Percentiles rank a stretch among this genome's conserved stretches.
These are phyloP conservation scores for Botryotinia narcissicola DNA, from an alignment of 2,329 filamentous ascomycete genomes.

Conservation along the genomic window DNA sequence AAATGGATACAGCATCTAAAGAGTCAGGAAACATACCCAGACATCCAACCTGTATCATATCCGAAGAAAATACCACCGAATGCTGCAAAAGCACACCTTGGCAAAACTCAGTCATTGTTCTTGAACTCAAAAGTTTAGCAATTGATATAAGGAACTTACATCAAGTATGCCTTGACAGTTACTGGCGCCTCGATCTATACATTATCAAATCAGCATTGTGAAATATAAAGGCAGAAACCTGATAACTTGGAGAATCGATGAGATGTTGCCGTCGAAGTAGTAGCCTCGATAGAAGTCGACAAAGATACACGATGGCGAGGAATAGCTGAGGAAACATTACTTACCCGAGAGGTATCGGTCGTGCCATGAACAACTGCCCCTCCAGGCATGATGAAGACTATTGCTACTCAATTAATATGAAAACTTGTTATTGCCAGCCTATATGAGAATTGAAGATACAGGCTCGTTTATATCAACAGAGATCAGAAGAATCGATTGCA, in stretches of 20 bases:
- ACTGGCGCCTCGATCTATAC: slow-evolving; percentile 18
- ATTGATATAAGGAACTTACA: background rate
- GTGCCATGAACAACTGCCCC: slow-evolving; percentile 21
- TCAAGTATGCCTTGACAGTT: slow-evolving; percentile 16
- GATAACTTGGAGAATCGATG: background rate
- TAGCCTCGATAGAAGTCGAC: background rate
- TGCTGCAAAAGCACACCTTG: slow-evolving; percentile 61
- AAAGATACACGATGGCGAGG: background rate
- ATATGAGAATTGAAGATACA: slow-evolving; percentile 6
- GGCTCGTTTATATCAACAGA: slow-evolving; percentile 10
- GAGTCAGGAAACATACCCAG: slow-evolving; percentile 6
- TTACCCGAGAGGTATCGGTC: slow-evolving; percentile 22
- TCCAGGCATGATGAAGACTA: slow-evolving; percentile 19
- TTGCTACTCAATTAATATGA: slow-evolving; percentile 8
- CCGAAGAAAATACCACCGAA: slow-evolving; percentile 55
- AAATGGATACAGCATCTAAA: background rate
- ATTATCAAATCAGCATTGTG: background rate
- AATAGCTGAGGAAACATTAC: background rate
- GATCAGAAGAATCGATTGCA: background rate
- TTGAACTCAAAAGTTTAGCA: background rate
- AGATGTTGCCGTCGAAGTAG: background rate
- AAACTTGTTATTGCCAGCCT: background rate
- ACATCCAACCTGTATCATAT: slow-evolving; percentile 73
- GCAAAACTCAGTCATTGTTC: background rate
- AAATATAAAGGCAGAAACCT: background rate